phyloP scores from a whole-genome alignment of 169 alveolate genomes.

The Plasmodium cynomolgi region DNA sequence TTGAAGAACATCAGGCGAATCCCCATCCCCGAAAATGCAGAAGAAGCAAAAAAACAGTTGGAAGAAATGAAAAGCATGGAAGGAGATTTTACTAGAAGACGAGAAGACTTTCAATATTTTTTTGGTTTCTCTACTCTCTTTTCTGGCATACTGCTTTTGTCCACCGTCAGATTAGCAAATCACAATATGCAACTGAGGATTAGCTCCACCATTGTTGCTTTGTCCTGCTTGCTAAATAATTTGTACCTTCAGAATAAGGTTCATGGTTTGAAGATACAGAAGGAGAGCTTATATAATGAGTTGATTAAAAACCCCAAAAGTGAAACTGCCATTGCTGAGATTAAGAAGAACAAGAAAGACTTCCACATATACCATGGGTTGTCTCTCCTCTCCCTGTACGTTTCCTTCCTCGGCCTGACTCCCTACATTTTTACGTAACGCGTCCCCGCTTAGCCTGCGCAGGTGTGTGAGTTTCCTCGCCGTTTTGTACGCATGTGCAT shows the following conservation, averaged over 20 bases:
- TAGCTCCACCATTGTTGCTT: constrained; percentile 45
- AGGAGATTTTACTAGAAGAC: constrained; percentile 49
- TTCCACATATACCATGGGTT: constrained; percentile 61
- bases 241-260: constrained; percentile 49
- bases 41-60: constrained; percentile 52
- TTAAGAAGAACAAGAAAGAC: constrained; percentile 55
- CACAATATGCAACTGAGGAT: constrained; percentile 55
- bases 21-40: constrained; percentile 44
- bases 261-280: constrained; percentile 9
- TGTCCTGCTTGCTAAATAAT: constrained; percentile 44
- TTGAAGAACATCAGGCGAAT: not conserved
- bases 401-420: constrained; percentile 58
- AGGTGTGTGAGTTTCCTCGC: no score
- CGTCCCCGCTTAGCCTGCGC: not conserved
- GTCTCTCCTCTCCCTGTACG: constrained; percentile 30
- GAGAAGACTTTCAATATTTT: constrained; percentile 47
- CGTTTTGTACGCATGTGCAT: not conserved
- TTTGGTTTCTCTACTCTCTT: constrained; percentile 67
- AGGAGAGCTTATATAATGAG: constrained; percentile 44
- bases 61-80: constrained; percentile 27
- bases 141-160: constrained; percentile 43
- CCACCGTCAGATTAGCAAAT: constrained; percentile 54
- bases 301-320: constrained; percentile 20
- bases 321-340: constrained; percentile 11
- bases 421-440: constrained; percentile 67